Conservation (phyloP, 1,284 basidiomycete species). For the Thelephora terrestris region DNA sequence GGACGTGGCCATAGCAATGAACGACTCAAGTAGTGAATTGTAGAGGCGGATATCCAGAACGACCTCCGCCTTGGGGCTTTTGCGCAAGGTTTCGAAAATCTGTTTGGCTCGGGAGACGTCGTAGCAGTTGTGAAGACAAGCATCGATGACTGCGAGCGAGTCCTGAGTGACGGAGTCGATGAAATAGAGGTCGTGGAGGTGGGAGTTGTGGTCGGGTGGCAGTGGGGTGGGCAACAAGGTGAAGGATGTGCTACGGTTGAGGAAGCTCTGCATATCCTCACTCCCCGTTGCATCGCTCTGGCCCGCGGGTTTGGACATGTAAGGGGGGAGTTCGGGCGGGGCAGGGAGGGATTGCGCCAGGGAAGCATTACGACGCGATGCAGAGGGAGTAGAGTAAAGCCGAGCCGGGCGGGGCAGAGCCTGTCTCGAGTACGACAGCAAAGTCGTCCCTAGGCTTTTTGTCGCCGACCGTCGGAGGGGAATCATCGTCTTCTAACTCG, state of each 20-base stretch:
- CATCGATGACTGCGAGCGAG: constrained; percentile 64
- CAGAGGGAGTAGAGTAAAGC: constrained; percentile 52
- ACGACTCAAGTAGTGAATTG: constrained; percentile 53
- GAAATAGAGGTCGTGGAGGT: constrained; percentile 47
- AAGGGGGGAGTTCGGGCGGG: constrained; percentile 29
- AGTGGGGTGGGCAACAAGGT: constrained; percentile 57
- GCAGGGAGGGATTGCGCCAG: constrained; percentile 30
- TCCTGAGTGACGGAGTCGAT: constrained; percentile 57
- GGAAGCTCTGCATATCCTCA: constrained; percentile 34
- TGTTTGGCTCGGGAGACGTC: constrained; percentile 62
- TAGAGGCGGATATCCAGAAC: constrained; percentile 33
- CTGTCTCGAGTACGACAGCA: constrained; percentile 53
- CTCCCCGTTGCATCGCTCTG: background rate
- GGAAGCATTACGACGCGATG: constrained; percentile 32
- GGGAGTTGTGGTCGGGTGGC: constrained; percentile 32
- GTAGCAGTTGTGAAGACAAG: constrained; percentile 63
- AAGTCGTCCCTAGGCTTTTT: constrained; percentile 44
- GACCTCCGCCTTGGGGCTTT: constrained; percentile 19
- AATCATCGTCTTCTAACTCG: constrained; percentile 16
- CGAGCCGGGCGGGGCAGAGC: constrained; percentile 56
- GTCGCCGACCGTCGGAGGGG: constrained; percentile 27
- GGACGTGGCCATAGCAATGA: constrained; percentile 43
- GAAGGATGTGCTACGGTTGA: constrained; percentile 35
- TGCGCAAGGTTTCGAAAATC: constrained; percentile 56
- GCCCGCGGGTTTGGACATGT: constrained; percentile 14